Evolutionary conservation across 2,329 filamentous ascomycete species (phyloP).

Genomic region (Massarina eburnea): DNA sequence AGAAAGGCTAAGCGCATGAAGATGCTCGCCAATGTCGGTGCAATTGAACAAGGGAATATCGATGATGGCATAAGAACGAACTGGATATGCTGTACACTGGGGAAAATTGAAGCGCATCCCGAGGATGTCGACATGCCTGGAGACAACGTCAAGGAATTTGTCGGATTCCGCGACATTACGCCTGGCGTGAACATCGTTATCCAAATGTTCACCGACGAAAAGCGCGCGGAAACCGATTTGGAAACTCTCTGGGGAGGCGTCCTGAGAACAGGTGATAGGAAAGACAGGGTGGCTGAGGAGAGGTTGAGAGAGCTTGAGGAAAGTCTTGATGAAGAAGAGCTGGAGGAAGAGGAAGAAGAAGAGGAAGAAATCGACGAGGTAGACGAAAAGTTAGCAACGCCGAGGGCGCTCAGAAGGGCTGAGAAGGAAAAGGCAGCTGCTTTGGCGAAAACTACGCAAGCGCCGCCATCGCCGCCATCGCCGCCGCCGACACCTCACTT

Average conservation of each 20-base stretch:
- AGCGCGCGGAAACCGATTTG: constrained; percentile 66
- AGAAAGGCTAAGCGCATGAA: constrained; percentile 80
- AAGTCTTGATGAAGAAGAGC: constrained; percentile 23
- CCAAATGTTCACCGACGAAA: constrained; percentile 72
- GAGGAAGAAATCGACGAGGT: constrained; percentile 4
- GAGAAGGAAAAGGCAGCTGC: not conserved
- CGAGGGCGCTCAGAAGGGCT: not conserved
- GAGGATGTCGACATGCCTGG: constrained; percentile 35
- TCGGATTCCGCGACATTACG: constrained; percentile 71
- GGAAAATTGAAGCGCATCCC: constrained; percentile 63
- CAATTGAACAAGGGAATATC: constrained; percentile 53
- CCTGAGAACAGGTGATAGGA: constrained; percentile 46
- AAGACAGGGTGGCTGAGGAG: constrained; percentile 37
- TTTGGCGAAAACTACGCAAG: not conserved
- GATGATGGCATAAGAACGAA: constrained; percentile 91
- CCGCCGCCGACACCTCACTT: constrained; percentile 18
- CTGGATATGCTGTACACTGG: constrained; percentile 94
- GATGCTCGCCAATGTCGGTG: constrained; percentile 72
- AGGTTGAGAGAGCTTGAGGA: constrained; percentile 24
- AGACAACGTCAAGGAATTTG: constrained; percentile 56
- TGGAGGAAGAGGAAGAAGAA: constrained; percentile 11
- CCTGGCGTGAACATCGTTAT: constrained; percentile 66
- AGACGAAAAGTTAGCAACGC: not conserved
- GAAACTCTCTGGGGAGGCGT: constrained; percentile 63
- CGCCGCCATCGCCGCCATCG: not conserved